phyloP scores from a whole-genome alignment of 2,329 filamentous ascomycete species.

The Aspergillus melleus region DNA sequence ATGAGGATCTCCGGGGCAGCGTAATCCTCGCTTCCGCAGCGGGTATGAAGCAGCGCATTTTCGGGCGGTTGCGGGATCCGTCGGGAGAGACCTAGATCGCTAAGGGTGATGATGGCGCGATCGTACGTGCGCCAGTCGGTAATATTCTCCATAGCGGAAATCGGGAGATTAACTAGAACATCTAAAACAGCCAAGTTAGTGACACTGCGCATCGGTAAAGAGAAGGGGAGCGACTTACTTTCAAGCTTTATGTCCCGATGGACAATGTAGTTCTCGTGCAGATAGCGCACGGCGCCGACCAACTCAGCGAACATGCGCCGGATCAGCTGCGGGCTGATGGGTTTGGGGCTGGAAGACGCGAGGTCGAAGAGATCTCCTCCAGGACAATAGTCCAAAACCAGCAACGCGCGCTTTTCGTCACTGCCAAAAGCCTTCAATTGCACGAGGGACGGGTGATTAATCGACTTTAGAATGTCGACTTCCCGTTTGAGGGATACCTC shows the following conservation, averaged over 20 bases:
- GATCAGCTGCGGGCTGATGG: slow-evolving; percentile 69
- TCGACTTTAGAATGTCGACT: slow-evolving; percentile 85
- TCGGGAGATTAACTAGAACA: slow-evolving; percentile 82
- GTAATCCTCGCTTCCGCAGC: slow-evolving; percentile 96
- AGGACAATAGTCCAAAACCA: slow-evolving; percentile 88
- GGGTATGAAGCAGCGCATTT: slow-evolving; percentile 84
- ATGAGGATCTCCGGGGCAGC: slow-evolving; percentile 95
- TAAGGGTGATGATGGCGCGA: slow-evolving; percentile 81
- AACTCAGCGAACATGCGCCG: slow-evolving; percentile 88
- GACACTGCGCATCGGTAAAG: neutral
- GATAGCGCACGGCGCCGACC: slow-evolving; percentile 78
- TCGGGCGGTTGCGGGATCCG: slow-evolving; percentile 71
- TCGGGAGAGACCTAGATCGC: slow-evolving; percentile 86
- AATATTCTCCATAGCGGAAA: slow-evolving; percentile 64
- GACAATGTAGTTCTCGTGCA: slow-evolving; percentile 83
- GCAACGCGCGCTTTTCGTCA: slow-evolving; percentile 75
- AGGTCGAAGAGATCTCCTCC: slow-evolving; percentile 95
- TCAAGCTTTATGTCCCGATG: slow-evolving; percentile 98
- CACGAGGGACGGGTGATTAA: slow-evolving; percentile 86
- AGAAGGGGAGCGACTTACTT: slow-evolving; percentile 62
- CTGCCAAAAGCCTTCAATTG: slow-evolving; percentile 90
- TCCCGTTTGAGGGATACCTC: slow-evolving; percentile 93
- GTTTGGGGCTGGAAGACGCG: slow-evolving; percentile 68
- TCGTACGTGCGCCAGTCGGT: slow-evolving; percentile 74
- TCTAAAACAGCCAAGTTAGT: slow-evolving; percentile 54